Evolutionary conservation across 192 early-diverging fungal genomes (phyloP).

Genomic region (Umbelopsis isabellina): DNA sequence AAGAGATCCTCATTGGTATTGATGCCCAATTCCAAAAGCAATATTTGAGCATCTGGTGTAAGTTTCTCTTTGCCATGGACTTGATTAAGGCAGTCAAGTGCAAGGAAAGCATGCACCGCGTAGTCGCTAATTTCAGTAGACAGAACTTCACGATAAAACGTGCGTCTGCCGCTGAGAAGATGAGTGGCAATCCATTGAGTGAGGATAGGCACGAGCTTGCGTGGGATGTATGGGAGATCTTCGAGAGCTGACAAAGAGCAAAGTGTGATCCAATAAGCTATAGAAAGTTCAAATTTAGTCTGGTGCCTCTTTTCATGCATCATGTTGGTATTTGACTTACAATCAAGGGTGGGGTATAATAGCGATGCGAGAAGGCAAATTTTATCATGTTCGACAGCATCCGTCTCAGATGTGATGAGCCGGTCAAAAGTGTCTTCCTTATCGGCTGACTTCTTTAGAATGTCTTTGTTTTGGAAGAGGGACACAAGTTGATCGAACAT

Average conservation of each 20-base stretch:
- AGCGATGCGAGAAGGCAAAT: constrained; percentile 41
- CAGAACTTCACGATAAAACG: constrained; percentile 43
- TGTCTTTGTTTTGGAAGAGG: constrained; percentile 26
- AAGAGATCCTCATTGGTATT: constrained; percentile 39
- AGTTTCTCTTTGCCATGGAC: constrained; percentile 37
- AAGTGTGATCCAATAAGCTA: constrained; percentile 43
- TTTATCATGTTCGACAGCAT: constrained; percentile 28
- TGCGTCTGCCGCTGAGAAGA: constrained; percentile 42
- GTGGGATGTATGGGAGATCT: constrained; percentile 43
- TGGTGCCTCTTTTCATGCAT: not conserved
- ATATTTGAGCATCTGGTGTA: constrained; percentile 40
- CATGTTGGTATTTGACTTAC: not conserved
- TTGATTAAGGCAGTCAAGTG: constrained; percentile 40
- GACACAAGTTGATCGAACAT: constrained; percentile 27
- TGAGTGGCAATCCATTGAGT: constrained; percentile 48
- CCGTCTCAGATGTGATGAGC: constrained; percentile 5
- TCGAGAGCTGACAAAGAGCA: constrained; percentile 45
- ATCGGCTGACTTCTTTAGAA: constrained; percentile 7
- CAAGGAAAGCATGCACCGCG: constrained; percentile 40
- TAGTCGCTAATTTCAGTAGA: constrained; percentile 41
- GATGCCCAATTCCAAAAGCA: constrained; percentile 39
- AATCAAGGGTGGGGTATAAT: constrained; percentile 41
- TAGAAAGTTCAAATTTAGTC: not conserved
- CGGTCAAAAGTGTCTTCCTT: constrained; percentile 15
- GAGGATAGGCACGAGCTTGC: constrained; percentile 42